Base-by-base conservation (phyloP, 2,329 filamentous ascomycete species). In the Cordyceps militaris region DNA sequence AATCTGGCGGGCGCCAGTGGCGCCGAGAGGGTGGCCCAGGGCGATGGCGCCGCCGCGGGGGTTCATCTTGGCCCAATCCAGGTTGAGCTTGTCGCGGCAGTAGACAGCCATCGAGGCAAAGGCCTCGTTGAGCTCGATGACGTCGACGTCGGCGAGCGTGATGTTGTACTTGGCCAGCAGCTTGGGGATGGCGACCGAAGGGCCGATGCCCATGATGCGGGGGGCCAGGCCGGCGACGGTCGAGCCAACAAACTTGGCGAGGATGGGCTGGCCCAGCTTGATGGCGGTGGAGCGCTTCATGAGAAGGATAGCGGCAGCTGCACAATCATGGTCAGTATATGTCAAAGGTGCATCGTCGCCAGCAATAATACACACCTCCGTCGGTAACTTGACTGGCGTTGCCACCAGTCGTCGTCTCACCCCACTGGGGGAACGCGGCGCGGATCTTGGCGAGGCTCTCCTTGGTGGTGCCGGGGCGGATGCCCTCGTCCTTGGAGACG, bases 21-120 rank as follows among this genome's bases (percentile, higher is more conserved):
- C 82, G 30, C 89, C 89, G n/a, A 93, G 78, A 4, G 89, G 89
- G 71, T 94, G 89, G 54, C 89, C 89, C 0, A 94, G 79, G 3
- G 89, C 89, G 68, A 94, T 93, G 63, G 89, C 89, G 62, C 89
- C 89, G 64, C 89, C 89, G 60, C 88, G 80, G 26, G 86, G 81
- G 76, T 94, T 94, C 80, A 94, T 82, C 83, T 91, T 93, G 66
- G 80, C 73, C 73, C 81, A 82, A 69, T 89, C 85, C 52, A 93
- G 76, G 63, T 83, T 83, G 52, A 94, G 79, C 63, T 77, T 83
- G 66, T 91, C 80, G 57, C 88, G 76, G 75, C 91, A 96, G 82
- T 97, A 97, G 30, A 97, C 92, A 1, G 91, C 92, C 94, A 97
- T 97, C 54, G 89, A 94, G 23, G 92, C 93, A 68, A 99, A 99